A percentile compares a stretch with the other conserved stretches of the same genome.
Conservation (phyloP, 2,329 filamentous ascomycete genomes). For the Alternaria triticimaculans region DNA sequence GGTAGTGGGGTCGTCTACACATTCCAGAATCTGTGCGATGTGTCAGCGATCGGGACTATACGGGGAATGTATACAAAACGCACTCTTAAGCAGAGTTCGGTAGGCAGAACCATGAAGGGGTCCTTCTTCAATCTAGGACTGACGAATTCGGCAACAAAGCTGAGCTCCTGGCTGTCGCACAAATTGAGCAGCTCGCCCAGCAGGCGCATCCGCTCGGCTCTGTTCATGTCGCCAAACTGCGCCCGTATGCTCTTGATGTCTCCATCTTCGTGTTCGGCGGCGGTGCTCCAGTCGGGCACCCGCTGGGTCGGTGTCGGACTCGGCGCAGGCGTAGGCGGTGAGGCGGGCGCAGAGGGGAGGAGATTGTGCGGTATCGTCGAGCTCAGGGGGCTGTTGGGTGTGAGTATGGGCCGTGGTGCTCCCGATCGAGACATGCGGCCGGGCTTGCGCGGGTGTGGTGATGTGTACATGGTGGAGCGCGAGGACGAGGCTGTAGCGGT, state of each 20-base stretch:
- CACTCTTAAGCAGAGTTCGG: slow-evolving; percentile 90
- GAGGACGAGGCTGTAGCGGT: slow-evolving; percentile 42
- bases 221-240: slow-evolving; percentile 79
- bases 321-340: slow-evolving; percentile 71
- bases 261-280: slow-evolving; percentile 80
- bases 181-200: slow-evolving; percentile 89
- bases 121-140: slow-evolving; percentile 95
- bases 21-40: slow-evolving; percentile 79
- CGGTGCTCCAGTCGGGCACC: slow-evolving; percentile 76
- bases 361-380: slow-evolving; percentile 64
- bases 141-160: slow-evolving; percentile 95
- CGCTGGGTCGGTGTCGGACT: slow-evolving; percentile 69
- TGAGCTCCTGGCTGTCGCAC: slow-evolving; percentile 93
- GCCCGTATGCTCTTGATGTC: slow-evolving; percentile 80
- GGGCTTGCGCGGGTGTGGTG: slow-evolving; percentile 46
- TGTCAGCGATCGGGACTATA: slow-evolving; percentile 18
- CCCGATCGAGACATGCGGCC: slow-evolving; percentile 51
- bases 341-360: slow-evolving; percentile 69
- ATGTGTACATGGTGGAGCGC: slow-evolving; percentile 44
- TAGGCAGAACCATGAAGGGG: slow-evolving; percentile 88
- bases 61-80: slow-evolving; percentile 42
- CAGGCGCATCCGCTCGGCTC: slow-evolving; percentile 78
- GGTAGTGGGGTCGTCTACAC: slow-evolving; percentile 95
- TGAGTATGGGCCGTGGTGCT: slow-evolving; percentile 55
- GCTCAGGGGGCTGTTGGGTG: slow-evolving; percentile 57